Evolutionary conservation across 164 flowering plant species (phyloP), one percentile per base, ranked within the genome.

Genomic region (Amborella trichopoda): DNA sequence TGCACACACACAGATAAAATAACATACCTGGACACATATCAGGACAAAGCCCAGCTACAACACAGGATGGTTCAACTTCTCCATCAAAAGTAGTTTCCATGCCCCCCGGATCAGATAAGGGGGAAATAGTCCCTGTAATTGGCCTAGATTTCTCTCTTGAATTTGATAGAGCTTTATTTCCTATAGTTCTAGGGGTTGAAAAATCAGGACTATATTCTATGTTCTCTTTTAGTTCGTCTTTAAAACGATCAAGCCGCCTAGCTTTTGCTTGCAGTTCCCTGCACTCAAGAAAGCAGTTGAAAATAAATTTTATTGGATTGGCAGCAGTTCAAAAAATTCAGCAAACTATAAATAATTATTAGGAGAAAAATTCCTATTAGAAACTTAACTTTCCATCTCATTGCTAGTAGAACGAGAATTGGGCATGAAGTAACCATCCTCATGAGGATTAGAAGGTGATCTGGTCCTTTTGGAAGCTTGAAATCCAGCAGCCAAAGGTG

Each of bases 21-120:
- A 16, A 39, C 51, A 46, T 67, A 91, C 99, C 99, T 42, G 99
- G 99, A 62, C 99, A 91, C 99, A 91, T 91, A 55, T 91, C 95
- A 4, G 77, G 80, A 62, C 99, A 91, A 41, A 74, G 62, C 40
- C 99, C 99, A 55, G 68, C 56, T 48, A 91, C 76, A 52, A 66
- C 47, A 48, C 43, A 53, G 37, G 82, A 56, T 41, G 74, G 49
- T 16, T 70, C 41, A 37, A 21, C 16, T 6, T 10, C 19, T 14
- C 41, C 9, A 37, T 1, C 3, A 3, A 14, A n/a, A n/a, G 3
- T 8, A 37, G 41, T 5, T n/a, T 37, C 78, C 61, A 36, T 16
- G 49, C 66, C 75, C 50, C 75, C 87, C 68, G 55, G 25, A 57
- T 82, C 93, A 42, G 63, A 44, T 26, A 63, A 28, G 43, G 36